These are phyloP conservation scores for Aegle marmelos DNA, from an alignment of 345 rosid species.

Conservation along the genomic window DNA sequence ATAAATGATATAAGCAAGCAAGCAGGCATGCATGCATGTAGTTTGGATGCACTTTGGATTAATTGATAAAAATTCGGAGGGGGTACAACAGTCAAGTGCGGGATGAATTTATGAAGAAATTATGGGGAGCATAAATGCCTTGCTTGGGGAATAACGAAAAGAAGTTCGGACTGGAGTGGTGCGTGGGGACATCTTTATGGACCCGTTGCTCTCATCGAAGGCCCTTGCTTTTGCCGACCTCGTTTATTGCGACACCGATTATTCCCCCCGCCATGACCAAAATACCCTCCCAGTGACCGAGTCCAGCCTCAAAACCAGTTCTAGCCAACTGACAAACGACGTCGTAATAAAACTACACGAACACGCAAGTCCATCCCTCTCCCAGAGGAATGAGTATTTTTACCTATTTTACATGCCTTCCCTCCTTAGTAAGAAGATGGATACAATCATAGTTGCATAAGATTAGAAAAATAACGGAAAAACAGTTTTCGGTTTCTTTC, in stretches of 20 bases:
- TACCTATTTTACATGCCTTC: neutral
- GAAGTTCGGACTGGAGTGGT: constrained; percentile 2
- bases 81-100: neutral
- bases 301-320: neutral
- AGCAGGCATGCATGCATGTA: neutral
- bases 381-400: neutral
- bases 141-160: constrained; percentile 12
- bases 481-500: neutral
- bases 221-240: constrained; percentile 28
- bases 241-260: constrained; percentile 1
- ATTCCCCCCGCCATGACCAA: neutral
- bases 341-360: neutral
- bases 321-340: neutral
- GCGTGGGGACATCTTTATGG: constrained; percentile 2
- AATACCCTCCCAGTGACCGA: neutral
- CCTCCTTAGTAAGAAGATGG: no score
- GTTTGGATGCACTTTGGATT: no score
- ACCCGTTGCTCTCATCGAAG: constrained; percentile 23
- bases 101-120: neutral
- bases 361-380: neutral
- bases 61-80: no score
- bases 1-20: neutral
- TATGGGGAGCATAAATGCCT: constrained; percentile 16
- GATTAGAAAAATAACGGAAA: neutral
- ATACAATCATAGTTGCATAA: neutral